phyloP scores from a whole-genome alignment of 345 rosid species.

The Lumnitzera littorea region DNA sequence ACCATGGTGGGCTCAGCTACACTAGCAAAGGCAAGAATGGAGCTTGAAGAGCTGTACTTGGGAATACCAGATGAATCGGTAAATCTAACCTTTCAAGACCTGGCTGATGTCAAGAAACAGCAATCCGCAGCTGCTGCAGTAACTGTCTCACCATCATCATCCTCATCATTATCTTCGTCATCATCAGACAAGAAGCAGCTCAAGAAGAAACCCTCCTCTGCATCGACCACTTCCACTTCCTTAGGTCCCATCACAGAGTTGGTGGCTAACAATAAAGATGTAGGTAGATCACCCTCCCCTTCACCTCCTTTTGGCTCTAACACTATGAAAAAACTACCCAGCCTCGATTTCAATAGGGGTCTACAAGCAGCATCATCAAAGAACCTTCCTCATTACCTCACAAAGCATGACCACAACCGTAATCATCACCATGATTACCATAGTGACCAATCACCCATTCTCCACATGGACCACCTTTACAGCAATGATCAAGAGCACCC shows the following conservation, averaged over 20 bases:
- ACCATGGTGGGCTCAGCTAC: slow-evolving; percentile 29
- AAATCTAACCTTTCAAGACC: slow-evolving; percentile 56
- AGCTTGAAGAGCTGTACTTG: slow-evolving; percentile 53
- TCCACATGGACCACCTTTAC: no score
- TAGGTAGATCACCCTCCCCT: neutral
- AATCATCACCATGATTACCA: neutral
- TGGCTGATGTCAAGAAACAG: slow-evolving; percentile 23
- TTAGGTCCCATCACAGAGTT: slow-evolving; percentile 19
- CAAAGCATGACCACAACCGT: neutral
- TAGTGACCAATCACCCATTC: no score
- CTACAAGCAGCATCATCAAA: slow-evolving; percentile 16
- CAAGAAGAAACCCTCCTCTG: slow-evolving; percentile 10
- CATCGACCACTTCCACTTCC: neutral
- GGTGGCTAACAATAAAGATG: neutral
- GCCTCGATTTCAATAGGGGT: slow-evolving; percentile 37
- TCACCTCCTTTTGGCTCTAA: neutral
- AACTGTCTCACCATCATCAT: slow-evolving; percentile 1
- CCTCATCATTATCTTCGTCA: neutral
- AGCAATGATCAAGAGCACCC: no score
- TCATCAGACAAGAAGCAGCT: slow-evolving; percentile 5
- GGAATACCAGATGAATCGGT: slow-evolving; percentile 70
- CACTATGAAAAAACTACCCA: slow-evolving; percentile 23
- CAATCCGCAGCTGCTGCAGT: no score
- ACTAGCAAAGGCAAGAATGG: slow-evolving; percentile 37
- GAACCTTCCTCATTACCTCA: neutral